phyloP scores from a whole-genome alignment of 495 filamentous ascomycete genomes.

The Echria macrotheca region DNA sequence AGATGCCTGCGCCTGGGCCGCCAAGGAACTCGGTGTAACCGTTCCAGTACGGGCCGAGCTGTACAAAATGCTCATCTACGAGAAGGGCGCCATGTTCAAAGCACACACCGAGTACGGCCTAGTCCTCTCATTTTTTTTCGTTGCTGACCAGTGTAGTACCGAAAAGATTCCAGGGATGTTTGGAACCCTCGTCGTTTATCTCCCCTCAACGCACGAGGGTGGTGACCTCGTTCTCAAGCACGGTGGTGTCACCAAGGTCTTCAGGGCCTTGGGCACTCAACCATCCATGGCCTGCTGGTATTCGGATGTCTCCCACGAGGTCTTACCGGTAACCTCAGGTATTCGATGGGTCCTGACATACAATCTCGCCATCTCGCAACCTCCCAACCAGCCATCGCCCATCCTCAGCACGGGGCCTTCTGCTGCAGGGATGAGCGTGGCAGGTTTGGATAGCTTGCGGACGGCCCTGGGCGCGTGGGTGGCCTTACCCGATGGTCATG shows the following conservation, averaged over 20 bases:
- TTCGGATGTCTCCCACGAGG: slow-evolving; percentile 50
- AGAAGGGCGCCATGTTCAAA: slow-evolving; percentile 50
- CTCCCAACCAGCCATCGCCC: slow-evolving; percentile 9
- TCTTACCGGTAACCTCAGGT: slow-evolving; percentile 45
- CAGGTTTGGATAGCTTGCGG: slow-evolving; percentile 19
- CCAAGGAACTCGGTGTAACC: slow-evolving; percentile 29
- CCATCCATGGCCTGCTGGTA: slow-evolving; percentile 46
- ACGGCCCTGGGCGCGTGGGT: slow-evolving; percentile 13
- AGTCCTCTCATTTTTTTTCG: too few species aligned
- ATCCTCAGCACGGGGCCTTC: neutral
- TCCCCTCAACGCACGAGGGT: slow-evolving; percentile 49
- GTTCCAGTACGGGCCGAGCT: slow-evolving; percentile 35
- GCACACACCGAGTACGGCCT: slow-evolving; percentile 50
- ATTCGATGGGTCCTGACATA: slow-evolving; percentile 50
- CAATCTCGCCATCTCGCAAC: slow-evolving; percentile 39
- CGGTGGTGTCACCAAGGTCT: slow-evolving; percentile 26
- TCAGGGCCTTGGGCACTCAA: slow-evolving; percentile 34
- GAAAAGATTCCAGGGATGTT: slow-evolving; percentile 56
- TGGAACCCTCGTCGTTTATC: slow-evolving; percentile 49
- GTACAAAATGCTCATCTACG: slow-evolving; percentile 54
- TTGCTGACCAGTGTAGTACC: too few species aligned
- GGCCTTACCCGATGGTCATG: slow-evolving; percentile 1
- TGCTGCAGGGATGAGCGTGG: neutral
- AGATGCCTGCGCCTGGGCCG: slow-evolving; percentile 17
- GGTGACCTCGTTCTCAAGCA: slow-evolving; percentile 46